phyloP scores from a whole-genome alignment of 2,329 filamentous ascomycete species.

The Didymella pinodella region DNA sequence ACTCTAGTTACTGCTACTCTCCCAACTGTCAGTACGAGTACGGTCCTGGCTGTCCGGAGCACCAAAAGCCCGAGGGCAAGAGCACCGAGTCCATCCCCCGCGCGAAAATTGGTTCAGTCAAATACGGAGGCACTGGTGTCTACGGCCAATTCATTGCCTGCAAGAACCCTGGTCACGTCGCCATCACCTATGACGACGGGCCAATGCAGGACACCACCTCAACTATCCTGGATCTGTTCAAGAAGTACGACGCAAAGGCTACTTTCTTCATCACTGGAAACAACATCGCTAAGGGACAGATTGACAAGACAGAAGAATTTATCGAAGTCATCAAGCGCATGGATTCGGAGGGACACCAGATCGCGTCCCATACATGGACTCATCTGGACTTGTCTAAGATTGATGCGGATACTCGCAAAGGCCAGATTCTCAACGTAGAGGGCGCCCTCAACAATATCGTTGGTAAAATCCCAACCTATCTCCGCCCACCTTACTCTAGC shows the following conservation, averaged over 20 bases:
- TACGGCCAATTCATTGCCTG: conserved; percentile 53
- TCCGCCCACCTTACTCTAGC: conserved; percentile 56
- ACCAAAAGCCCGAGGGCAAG: conserved; percentile 60
- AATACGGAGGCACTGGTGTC: conserved; percentile 64
- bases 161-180: conserved; percentile 62
- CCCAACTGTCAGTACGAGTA: conserved; percentile 67
- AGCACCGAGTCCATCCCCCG: conserved; percentile 62
- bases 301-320: conserved; percentile 59
- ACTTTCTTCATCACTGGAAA: conserved; percentile 71
- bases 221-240: conserved; percentile 66
- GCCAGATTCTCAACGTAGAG: conserved; percentile 60
- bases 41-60: conserved; percentile 66
- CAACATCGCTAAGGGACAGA: conserved; percentile 61
- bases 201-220: conserved; percentile 65
- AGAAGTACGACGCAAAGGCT: conserved; percentile 65
- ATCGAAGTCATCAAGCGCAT: conserved; percentile 61
- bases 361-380: conserved; percentile 64
- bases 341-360: conserved; percentile 62
- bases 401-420: conserved; percentile 50
- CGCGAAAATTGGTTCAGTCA: conserved; percentile 60
- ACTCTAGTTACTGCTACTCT: conserved; percentile 62
- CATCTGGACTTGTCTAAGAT: conserved; percentile 56
- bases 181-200: conserved; percentile 71
- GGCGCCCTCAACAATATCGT: conserved; percentile 61
- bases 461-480: conserved; percentile 61